These are phyloP conservation scores for Trametes cingulata DNA, from an alignment of 768 basidiomycete genomes.

Conservation along the genomic window DNA sequence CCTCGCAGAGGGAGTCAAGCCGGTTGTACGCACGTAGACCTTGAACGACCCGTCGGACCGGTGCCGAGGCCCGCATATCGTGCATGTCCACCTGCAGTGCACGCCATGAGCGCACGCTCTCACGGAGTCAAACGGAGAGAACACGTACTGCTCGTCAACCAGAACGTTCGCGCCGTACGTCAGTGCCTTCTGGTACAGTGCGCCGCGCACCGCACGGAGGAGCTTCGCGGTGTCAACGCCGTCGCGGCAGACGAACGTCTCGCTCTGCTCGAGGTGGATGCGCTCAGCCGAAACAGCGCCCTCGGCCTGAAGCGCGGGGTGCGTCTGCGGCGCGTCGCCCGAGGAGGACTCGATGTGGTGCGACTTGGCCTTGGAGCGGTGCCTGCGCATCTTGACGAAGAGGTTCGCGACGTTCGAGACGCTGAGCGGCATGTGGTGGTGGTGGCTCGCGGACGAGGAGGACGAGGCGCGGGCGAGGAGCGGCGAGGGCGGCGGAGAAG, in stretches of 20 bases:
- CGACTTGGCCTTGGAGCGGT: slow-evolving; percentile 20
- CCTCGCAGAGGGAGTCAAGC: neutral
- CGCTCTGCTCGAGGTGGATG: slow-evolving; percentile 37
- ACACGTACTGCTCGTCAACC: slow-evolving; percentile 67
- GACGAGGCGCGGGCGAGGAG: slow-evolving; percentile 24
- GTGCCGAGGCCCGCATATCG: slow-evolving; percentile 55
- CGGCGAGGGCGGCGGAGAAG: slow-evolving; percentile 32
- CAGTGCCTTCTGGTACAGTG: slow-evolving; percentile 51
- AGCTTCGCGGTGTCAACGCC: slow-evolving; percentile 63
- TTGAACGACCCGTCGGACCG: slow-evolving; percentile 52
- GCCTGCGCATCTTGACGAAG: slow-evolving; percentile 54
- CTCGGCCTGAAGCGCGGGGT: slow-evolving; percentile 35
- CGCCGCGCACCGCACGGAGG: slow-evolving; percentile 53
- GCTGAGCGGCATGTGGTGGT: slow-evolving; percentile 24
- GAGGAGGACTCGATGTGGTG: slow-evolving; percentile 40
- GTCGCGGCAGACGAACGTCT: slow-evolving; percentile 58
- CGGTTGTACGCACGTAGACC: slow-evolving; percentile 51
- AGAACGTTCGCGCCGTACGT: slow-evolving; percentile 58
- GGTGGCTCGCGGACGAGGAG: slow-evolving; percentile 14
- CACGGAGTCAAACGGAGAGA: neutral
- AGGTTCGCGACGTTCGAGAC: slow-evolving; percentile 48
- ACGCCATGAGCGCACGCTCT: neutral
- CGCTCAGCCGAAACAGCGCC: slow-evolving; percentile 31
- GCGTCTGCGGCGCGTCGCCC: slow-evolving; percentile 39
- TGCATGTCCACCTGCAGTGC: slow-evolving; percentile 59